A percentile compares a stretch with the other conserved stretches of the same genome.
These are phyloP conservation scores for Moniliophthora roreri DNA, from an alignment of 1,284 basidiomycete species.

Conservation along the genomic window DNA sequence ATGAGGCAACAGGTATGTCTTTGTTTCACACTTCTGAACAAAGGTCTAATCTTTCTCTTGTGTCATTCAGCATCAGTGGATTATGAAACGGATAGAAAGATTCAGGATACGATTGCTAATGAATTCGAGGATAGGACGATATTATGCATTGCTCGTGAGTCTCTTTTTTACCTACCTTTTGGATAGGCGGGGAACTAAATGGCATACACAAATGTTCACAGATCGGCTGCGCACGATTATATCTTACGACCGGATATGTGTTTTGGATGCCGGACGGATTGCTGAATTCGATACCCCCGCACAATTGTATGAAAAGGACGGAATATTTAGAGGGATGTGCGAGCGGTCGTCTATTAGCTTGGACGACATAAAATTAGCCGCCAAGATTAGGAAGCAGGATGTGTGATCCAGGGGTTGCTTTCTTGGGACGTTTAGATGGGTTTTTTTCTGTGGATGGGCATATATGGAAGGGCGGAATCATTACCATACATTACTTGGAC, in stretches of 20 bases:
- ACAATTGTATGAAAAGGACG: conserved; percentile 56
- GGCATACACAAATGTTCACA: conserved; percentile 17
- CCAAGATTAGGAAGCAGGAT: conserved; percentile 23
- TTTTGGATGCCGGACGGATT: conserved; percentile 70
- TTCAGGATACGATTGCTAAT: conserved; percentile 82
- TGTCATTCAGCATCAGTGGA: conserved; percentile 64
- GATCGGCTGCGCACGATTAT: conserved; percentile 79
- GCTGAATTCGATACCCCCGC: conserved; percentile 71
- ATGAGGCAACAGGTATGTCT: conserved; percentile 64
- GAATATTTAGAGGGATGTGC: conserved; percentile 77
- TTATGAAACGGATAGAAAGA: conserved; percentile 82
- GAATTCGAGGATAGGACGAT: conserved; percentile 83
- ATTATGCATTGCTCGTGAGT: conserved; percentile 75
- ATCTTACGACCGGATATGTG: conserved; percentile 74
- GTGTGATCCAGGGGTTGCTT: not conserved
- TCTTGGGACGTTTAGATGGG: not conserved
- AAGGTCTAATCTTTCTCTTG: conserved; percentile 1
- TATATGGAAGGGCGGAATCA: too few relatives aligned
- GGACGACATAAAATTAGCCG: conserved; percentile 56
- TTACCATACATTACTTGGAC: too few relatives aligned
- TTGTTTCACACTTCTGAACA: conserved; percentile 5
- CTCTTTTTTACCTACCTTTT: not conserved
- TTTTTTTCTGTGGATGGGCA: too few relatives aligned
- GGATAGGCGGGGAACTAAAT: not conserved
- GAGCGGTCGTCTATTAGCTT: conserved; percentile 65